Evolutionary conservation across 2,329 filamentous ascomycete species (phyloP).

Genomic region (Stachybotrys elegans): DNA sequence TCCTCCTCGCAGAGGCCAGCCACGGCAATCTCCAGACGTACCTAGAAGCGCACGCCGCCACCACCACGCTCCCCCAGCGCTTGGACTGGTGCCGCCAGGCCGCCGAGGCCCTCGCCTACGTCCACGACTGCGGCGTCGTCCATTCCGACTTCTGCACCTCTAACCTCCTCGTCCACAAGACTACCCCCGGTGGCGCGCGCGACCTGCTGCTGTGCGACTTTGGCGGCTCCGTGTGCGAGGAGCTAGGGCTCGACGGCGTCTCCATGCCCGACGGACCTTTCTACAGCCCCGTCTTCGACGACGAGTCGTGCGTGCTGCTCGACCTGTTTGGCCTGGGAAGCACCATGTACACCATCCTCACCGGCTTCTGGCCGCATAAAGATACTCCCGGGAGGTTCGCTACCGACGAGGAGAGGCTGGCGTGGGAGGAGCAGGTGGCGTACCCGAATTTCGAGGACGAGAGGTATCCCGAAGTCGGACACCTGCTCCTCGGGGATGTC

Average conservation of each 20-base stretch:
- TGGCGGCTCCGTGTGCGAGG: conserved; percentile 23
- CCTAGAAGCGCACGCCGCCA: conserved; percentile 7
- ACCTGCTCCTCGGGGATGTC: neutral
- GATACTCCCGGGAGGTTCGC: neutral
- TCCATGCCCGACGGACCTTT: conserved; percentile 21
- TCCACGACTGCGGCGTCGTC: conserved; percentile 23
- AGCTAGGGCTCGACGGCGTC: conserved; percentile 19
- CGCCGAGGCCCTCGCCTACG: conserved; percentile 21
- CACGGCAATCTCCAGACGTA: conserved; percentile 11
- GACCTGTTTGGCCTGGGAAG: neutral
- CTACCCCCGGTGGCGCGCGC: conserved; percentile 11
- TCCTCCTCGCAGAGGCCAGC: conserved; percentile 1
- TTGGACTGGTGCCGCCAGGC: conserved; percentile 20
- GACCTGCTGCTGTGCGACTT: conserved; percentile 27
- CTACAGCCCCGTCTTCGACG: neutral
- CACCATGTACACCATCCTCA: neutral
- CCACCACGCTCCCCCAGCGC: conserved; percentile 6
- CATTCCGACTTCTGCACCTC: conserved; percentile 26
- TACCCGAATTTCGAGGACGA: neutral
- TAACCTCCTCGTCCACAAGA: conserved; percentile 24
- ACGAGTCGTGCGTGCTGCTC: neutral
- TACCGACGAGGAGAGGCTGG: neutral
- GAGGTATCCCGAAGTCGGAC: neutral
- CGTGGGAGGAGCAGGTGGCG: no score
- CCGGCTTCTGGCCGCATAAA: neutral